These are phyloP conservation scores for Ruellia speciosa DNA, from an alignment of 305 asterid species.

Conservation along the genomic window DNA sequence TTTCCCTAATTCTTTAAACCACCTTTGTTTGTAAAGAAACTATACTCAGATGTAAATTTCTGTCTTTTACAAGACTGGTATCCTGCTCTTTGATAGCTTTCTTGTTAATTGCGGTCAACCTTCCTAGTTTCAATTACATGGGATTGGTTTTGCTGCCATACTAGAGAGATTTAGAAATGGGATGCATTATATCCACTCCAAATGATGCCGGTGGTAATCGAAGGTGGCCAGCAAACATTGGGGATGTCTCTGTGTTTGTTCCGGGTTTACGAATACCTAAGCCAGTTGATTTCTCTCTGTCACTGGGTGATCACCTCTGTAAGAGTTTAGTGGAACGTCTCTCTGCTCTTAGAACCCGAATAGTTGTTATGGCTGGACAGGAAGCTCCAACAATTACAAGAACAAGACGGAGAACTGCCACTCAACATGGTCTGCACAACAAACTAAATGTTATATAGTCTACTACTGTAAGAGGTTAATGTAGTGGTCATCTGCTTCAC, in stretches of 20 bases:
- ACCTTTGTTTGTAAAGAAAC: slow-evolving; percentile 15
- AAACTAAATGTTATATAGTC: slow-evolving; percentile 15
- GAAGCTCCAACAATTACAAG: slow-evolving; percentile 91
- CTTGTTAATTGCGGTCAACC: slow-evolving; percentile 11
- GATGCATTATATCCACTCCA: slow-evolving; percentile 69
- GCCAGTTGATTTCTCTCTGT: slow-evolving; percentile 59
- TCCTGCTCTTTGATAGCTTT: slow-evolving; percentile 6
- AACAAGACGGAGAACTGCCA: slow-evolving; percentile 72
- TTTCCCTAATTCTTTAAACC: slow-evolving; percentile 18
- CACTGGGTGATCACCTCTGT: slow-evolving; percentile 50
- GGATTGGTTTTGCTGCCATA: slow-evolving; percentile 29
- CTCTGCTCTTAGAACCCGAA: slow-evolving; percentile 88
- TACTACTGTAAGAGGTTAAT: slow-evolving; percentile 26
- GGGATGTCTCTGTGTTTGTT: slow-evolving; percentile 81
- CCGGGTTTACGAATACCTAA: slow-evolving; percentile 92
- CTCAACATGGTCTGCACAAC: slow-evolving; percentile 80
- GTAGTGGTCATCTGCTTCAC: slow-evolving; percentile 35
- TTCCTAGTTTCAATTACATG: slow-evolving; percentile 7
- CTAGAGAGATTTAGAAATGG: slow-evolving; percentile 46
- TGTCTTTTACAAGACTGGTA: slow-evolving; percentile 10
- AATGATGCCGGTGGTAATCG: slow-evolving; percentile 65
- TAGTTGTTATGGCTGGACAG: slow-evolving; percentile 92
- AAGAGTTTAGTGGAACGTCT: slow-evolving; percentile 74
- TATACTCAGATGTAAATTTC: background rate
- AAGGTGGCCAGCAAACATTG: slow-evolving; percentile 84